Base-by-base conservation (phyloP, 169 alveolate genomes). In the Neospora caninum region DNA sequence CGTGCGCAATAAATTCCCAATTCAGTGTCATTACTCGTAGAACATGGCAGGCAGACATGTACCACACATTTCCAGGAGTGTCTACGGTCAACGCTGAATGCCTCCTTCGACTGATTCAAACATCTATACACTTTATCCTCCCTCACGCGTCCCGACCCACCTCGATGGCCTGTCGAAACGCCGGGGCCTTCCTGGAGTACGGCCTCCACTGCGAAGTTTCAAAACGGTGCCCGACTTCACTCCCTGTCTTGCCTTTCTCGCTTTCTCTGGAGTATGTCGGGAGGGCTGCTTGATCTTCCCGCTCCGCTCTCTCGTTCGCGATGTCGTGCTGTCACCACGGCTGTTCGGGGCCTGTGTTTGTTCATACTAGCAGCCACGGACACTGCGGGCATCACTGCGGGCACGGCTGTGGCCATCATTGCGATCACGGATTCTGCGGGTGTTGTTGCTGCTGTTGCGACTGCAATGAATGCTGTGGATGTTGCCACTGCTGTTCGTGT, bases 281-380 rank as follows among this genome's bases (percentile, higher is more conserved):
- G n/a, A 27, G 73, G 7, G 73, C 34, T 64, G n/a, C 73, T 64
- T 22, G 73, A 16, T 53, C 16, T 27, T 27, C n/a, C 73, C 0
- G 7, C n/a, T 64, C 31, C 20, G 73, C 73, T 64, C 73, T 22
- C 73, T 64, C 86, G 41, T 36, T 16, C 86, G 86, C 86, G 49
- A 78, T 78, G 86, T 78, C 86, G 86, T 78, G 86, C 86, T 38
- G 86, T 38, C 86, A 78, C 86, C 45, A 78, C 86, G 86, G 86
- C 86, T 78, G 42, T 78, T 38, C 39, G 49, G 86, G 86, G 27
- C 86, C 86, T 0, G 86, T 78, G 42, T 36, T 78, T 78, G 86
- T 78, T 78, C 86, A 78, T 78, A 36, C 86, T 2, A 78, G 86
- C 86, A n/a, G 45, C 45, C 86, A 78, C 86, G 86, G 86, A n/a